These are phyloP conservation scores for Wickerhamiella sorbophila DNA, from an alignment of 805 yeast genomes.

Conservation along the genomic window DNA sequence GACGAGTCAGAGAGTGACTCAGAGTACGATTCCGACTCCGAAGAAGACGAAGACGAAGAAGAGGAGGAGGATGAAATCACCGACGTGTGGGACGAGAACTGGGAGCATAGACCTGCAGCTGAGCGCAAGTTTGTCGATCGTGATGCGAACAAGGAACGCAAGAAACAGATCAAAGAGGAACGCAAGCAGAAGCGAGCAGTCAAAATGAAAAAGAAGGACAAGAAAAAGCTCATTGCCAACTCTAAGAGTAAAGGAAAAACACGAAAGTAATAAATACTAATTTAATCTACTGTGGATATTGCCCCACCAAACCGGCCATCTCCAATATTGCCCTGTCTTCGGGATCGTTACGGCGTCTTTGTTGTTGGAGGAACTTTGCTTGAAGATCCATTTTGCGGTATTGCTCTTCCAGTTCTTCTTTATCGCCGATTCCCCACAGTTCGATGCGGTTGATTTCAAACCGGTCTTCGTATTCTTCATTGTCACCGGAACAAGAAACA, in stretches of 20 bases:
- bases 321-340: slow-evolving; percentile 80
- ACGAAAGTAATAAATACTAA: slow-evolving; percentile 8
- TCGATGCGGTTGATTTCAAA: slow-evolving; percentile 63
- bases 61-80: slow-evolving; percentile 27
- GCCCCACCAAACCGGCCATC: slow-evolving; percentile 55
- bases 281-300: slow-evolving; percentile 24
- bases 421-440: slow-evolving; percentile 86
- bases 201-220: slow-evolving; percentile 70
- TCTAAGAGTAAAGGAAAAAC: slow-evolving; percentile 22
- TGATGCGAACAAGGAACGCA: slow-evolving; percentile 60
- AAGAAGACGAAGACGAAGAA: slow-evolving; percentile 19
- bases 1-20: slow-evolving; percentile 6
- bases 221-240: slow-evolving; percentile 59
- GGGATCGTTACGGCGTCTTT: slow-evolving; percentile 51
- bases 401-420: slow-evolving; percentile 64
- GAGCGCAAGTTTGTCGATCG: slow-evolving; percentile 75
- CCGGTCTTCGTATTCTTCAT: slow-evolving; percentile 47
- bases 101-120: slow-evolving; percentile 30
- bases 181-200: slow-evolving; percentile 66
- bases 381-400: slow-evolving; percentile 82
- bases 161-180: slow-evolving; percentile 60
- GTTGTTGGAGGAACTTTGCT: slow-evolving; percentile 63
- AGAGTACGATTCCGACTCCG: slow-evolving; percentile 15
- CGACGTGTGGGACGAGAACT: slow-evolving; percentile 26
- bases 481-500: slow-evolving; percentile 11